A percentile compares a stretch with the other conserved stretches of the same genome.
Conservation (phyloP, 805 yeast species). For the Jamesozyma spencerorum region DNA sequence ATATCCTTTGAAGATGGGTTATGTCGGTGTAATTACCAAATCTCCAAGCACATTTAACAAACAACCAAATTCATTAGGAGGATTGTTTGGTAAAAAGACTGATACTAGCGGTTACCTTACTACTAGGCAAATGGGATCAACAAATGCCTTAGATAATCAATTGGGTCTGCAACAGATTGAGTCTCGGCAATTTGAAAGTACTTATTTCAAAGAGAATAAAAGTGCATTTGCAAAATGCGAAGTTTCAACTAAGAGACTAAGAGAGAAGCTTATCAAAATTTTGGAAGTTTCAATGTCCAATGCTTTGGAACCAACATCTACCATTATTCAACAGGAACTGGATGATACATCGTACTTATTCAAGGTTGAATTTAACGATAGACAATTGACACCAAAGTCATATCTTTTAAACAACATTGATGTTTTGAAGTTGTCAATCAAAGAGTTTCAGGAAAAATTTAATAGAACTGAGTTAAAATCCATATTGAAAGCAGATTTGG, state of each 20-base stretch:
- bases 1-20: slow-evolving; percentile 92
- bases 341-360: slow-evolving; percentile 90
- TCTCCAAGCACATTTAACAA: slow-evolving; percentile 40
- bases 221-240: slow-evolving; percentile 52
- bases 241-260: slow-evolving; percentile 66
- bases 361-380: slow-evolving; percentile 93
- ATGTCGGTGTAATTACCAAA: slow-evolving; percentile 94
- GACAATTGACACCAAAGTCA: slow-evolving; percentile 87
- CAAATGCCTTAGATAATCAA: neutral
- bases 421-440: slow-evolving; percentile 71
- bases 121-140: neutral
- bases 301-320: slow-evolving; percentile 79
- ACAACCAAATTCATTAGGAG: slow-evolving; percentile 8
- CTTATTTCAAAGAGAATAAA: slow-evolving; percentile 56
- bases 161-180: slow-evolving; percentile 13
- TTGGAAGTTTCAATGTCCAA: slow-evolving; percentile 86
- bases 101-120: neutral
- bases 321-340: slow-evolving; percentile 76
- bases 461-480: slow-evolving; percentile 76
- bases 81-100: slow-evolving; percentile 10
- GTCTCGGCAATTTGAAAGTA: slow-evolving; percentile 58
- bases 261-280: slow-evolving; percentile 74
- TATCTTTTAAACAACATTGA: slow-evolving; percentile 90
- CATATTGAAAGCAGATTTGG: slow-evolving; percentile 71
- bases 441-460: slow-evolving; percentile 75